phyloP scores from a whole-genome alignment of 2,329 filamentous ascomycete genomes.

The Aspergillus udagawae region DNA sequence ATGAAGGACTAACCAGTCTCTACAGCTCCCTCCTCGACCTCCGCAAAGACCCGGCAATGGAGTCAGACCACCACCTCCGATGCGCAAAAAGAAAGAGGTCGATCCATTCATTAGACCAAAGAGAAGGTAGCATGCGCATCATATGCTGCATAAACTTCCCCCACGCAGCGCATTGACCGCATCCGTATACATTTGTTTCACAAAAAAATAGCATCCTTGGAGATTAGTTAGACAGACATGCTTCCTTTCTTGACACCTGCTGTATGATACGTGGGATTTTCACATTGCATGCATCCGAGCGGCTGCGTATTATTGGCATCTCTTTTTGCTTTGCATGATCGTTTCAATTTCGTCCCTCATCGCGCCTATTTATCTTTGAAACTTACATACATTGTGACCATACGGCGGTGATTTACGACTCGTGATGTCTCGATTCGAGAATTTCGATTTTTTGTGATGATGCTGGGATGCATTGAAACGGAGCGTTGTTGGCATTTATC shows the following conservation, averaged over 20 bases:
- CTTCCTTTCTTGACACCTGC: not conserved
- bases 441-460: not conserved
- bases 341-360: not conserved
- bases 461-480: not conserved
- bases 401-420: not conserved
- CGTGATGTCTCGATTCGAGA: not conserved
- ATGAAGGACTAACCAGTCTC: slow-evolving; percentile 10
- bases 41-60: slow-evolving; percentile 16
- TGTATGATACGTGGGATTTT: not conserved
- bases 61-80: slow-evolving; percentile 25
- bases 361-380: not conserved
- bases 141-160: not conserved
- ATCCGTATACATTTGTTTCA: not conserved
- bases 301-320: not conserved
- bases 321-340: not conserved
- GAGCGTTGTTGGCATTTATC: not conserved
- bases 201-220: not conserved
- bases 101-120: slow-evolving; percentile 43
- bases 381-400: not conserved
- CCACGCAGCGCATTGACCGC: not conserved
- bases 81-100: slow-evolving; percentile 37
- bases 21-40: slow-evolving; percentile 12
- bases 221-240: not conserved
- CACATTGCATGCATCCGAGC: not conserved
- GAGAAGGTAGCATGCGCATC: slow-evolving; percentile 16